These are phyloP conservation scores for Colletotrichum orchidophilum DNA, from an alignment of 2,329 filamentous ascomycete genomes.

Conservation along the genomic window DNA sequence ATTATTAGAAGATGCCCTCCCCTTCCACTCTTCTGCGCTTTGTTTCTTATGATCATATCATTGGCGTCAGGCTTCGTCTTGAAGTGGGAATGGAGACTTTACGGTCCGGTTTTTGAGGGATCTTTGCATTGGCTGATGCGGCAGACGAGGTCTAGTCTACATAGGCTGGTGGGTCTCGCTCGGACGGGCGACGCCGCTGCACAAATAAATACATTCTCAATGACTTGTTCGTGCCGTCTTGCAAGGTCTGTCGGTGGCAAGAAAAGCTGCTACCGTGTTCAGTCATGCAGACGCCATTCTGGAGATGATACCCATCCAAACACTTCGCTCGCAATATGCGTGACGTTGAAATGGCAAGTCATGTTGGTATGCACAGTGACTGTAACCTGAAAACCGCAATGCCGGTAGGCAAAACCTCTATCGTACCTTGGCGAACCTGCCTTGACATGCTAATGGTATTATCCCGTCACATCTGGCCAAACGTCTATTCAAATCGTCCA, in stretches of 20 bases:
- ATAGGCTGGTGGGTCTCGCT: constrained; percentile 1
- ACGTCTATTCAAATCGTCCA: not conserved
- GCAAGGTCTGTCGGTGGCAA: not conserved
- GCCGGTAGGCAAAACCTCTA: not conserved
- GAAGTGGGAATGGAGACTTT: constrained; percentile 12
- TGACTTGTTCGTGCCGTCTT: not conserved
- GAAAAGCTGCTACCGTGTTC: too few species aligned
- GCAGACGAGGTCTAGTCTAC: constrained; percentile 26
- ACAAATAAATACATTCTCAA: constrained; percentile 19
- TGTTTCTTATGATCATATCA: constrained; percentile 20
- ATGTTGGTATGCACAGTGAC: too few species aligned
- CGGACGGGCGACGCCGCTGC: constrained; percentile 24
- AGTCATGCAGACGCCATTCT: not conserved
- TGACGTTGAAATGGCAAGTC: not conserved
- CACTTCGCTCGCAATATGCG: not conserved
- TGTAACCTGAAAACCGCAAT: not conserved
- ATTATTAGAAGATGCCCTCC: constrained; percentile 21
- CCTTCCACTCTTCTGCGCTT: not conserved
- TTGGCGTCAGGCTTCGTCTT: constrained; percentile 30
- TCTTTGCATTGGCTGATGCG: constrained; percentile 23
- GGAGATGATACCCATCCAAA: not conserved
- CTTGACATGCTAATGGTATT: not conserved
- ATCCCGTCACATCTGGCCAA: not conserved
- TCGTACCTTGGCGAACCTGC: not conserved
- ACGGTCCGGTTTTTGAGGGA: constrained; percentile 23